Evolutionary conservation across 345 rosid species (phyloP), one percentile per base, ranked within the genome.

Genomic region (Gossypium ekmanianum): DNA sequence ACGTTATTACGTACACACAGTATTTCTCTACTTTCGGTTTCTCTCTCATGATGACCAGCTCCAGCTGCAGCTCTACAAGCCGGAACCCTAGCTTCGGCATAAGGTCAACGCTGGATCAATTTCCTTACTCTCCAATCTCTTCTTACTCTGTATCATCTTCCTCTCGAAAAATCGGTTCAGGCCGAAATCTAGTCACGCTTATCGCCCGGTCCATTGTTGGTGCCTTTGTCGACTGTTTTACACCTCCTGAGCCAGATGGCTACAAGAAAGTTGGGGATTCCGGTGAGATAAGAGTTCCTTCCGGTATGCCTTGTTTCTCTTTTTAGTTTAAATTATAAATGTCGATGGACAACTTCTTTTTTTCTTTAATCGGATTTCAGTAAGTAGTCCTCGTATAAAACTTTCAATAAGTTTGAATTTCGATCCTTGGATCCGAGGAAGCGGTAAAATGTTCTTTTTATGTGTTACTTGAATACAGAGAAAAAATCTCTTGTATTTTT

Each of bases 211-310:
- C 89, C 58, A 77, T 92, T 63, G 88, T 84, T 12, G 88, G 89
- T 39, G 77, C 86, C 59, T 94, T 94, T 78, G 54, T 82, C 17
- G 73, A 78, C 17, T 94, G 98, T 81, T 89, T 94, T 78, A 84
- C 92, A 27, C 98, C 97, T 50, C 94, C 92, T 0, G 90, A 82
- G 47, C 9, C 84, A 10, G 59, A 68, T 4, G 71, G 27, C 72
- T 74, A 88, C 56, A 83, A 71, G 69, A 73, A 64, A 52, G 75
- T 80, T 47, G 63, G 14, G 6, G 75, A 76, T 65, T 85, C 92
- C 47, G 83, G 75, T 2, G 86, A 83, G 48, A 73, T 74, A 69
- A 80, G 72, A 61, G 41, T 83, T 77, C 79, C 71, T 61, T 73
- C 84, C 9, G 87, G 89, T 87, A 75, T 71, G 44, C 24, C 24